Evolutionary conservation across 1,139 yeast genomes (phyloP), one percentile per base, ranked within the genome.

Genomic region (Debaryomyces subglobosus): DNA sequence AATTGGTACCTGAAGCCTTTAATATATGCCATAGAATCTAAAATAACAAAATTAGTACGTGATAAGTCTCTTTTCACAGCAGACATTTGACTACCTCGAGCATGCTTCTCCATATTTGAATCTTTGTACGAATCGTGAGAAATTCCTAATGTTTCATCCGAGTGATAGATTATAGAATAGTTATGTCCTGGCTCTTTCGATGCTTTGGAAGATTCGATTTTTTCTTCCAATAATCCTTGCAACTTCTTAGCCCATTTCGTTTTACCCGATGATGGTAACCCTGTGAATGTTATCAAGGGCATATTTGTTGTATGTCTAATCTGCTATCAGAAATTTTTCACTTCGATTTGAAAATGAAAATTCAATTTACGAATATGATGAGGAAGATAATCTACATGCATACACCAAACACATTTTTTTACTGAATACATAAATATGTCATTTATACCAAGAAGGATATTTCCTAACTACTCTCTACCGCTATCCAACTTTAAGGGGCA

Each of bases 1-100:
- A 94, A 74, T 66, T 94, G 99, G 67, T 95, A 94, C 51, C 99
- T 75, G 63, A 91, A 91, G 0, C 99, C 99, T 63, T 94, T 95
- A 61, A 95, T 95, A 63, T 95, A 95, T 21, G 91, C 86, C 62
- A 91, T 72, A 2, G 95, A 81, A 66, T 94, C 99, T 49, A 94
- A 75, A 18, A 94, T 83, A 1, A 94, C 97, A 41, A 94, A 78
- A 27, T 81, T 85, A 25, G 78, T 74, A 41, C 85, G 77, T 3
- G 87, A 75, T 7, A 95, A 69, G 54, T 87, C 90, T 55, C 97
- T 76, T 60, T 90, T 90, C 12, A 94, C 96, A 0, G 96, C 96
- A 0, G 96, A 82, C 71, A 91, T 85, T 59, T 92, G 96, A 27
- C 81, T 78, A 0, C 96, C 96, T 49, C 99, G 75, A 0, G 91